phyloP scores from a whole-genome alignment of 805 yeast species.

The Pichia deserticola region DNA sequence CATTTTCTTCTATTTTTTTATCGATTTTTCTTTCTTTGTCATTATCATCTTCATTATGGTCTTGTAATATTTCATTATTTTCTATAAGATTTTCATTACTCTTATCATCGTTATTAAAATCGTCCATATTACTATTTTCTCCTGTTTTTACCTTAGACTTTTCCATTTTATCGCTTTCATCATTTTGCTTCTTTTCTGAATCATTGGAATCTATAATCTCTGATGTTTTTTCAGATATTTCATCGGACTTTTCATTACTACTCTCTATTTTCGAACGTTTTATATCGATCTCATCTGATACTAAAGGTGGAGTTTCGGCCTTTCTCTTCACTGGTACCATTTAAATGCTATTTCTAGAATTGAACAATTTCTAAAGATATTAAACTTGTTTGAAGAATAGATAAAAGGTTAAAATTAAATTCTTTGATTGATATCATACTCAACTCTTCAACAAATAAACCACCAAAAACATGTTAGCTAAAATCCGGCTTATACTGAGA shows the following conservation, averaged over 20 bases:
- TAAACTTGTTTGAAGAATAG: too few species aligned
- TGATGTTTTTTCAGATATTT: too few species aligned
- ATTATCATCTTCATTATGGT: not conserved
- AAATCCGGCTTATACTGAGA: too few species aligned
- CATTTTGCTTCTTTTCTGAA: not conserved
- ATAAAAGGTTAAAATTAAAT: too few species aligned
- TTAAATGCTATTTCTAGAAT: too few species aligned
- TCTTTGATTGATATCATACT: too few species aligned
- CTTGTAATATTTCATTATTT: not conserved
- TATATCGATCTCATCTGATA: not conserved
- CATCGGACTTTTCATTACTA: not conserved
- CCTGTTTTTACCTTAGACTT: not conserved
- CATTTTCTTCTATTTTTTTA: not conserved
- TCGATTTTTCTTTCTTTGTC: not conserved
- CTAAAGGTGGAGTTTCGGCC: not conserved
- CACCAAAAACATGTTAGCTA: too few species aligned
- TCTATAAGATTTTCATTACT: not conserved
- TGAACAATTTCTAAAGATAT: too few species aligned
- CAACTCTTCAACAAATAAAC: too few species aligned
- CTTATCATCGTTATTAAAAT: not conserved
- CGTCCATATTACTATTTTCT: not conserved
- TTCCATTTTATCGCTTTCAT: not conserved
- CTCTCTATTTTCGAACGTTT: not conserved
- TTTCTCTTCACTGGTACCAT: not conserved
- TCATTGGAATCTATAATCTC: not conserved